Percentiles rank a stretch among this genome's conserved stretches.
Evolutionary conservation across 805 yeast species (phyloP).

Genomic region (Schizosaccharomyces osmophilus): DNA sequence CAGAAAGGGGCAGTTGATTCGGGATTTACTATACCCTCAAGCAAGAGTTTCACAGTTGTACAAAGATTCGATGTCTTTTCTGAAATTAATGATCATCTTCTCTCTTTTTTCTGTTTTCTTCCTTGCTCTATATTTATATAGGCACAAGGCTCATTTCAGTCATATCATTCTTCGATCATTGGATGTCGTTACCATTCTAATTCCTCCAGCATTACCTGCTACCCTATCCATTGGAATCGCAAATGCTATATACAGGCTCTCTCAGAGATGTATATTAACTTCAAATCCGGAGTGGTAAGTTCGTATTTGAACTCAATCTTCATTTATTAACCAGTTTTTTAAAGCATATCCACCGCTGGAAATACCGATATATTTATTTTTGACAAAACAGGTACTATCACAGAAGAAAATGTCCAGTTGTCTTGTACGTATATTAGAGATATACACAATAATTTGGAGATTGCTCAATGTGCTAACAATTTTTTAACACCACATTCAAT

Average conservation of each 20-base stretch:
- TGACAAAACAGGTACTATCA: constrained; percentile 91
- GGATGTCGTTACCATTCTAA: constrained; percentile 85
- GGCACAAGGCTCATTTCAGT: constrained; percentile 32
- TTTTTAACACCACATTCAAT: background rate
- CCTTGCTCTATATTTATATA: constrained; percentile 61
- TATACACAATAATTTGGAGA: constrained; percentile 5
- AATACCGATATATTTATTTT: constrained; percentile 73
- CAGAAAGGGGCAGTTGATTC: constrained; percentile 74
- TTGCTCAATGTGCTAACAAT: background rate
- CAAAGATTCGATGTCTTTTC: constrained; percentile 80
- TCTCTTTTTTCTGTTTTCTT: constrained; percentile 65
- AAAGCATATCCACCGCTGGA: constrained; percentile 62
- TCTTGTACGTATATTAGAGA: constrained; percentile 27
- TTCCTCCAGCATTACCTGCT: constrained; percentile 96
- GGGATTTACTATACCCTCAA: constrained; percentile 91
- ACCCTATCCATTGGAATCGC: constrained; percentile 90
- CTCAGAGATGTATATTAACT: constrained; percentile 49
- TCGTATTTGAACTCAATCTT: background rate
- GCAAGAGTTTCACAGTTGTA: constrained; percentile 85
- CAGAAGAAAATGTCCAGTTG: constrained; percentile 88
- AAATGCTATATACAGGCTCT: constrained; percentile 59
- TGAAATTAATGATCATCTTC: constrained; percentile 75
- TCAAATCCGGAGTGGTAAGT: constrained; percentile 64
- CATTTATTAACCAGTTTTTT: background rate
- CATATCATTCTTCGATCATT: constrained; percentile 68